Evolutionary conservation across 257 asterid species (phyloP).

Genomic region (Solanum phureja): DNA sequence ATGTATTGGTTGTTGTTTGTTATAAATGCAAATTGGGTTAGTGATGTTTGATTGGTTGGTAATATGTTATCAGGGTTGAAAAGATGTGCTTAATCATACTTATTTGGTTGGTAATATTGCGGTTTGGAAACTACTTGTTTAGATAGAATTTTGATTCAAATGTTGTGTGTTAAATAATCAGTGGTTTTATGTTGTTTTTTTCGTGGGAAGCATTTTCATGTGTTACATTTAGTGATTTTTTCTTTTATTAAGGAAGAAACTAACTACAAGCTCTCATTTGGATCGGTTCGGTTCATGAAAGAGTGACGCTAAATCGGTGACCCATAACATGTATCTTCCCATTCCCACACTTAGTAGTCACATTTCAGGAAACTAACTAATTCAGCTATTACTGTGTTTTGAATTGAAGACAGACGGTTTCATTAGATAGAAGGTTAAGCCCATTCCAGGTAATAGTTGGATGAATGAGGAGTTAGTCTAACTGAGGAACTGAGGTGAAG

Average conservation of each 20-base stretch:
- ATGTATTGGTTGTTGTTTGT: background rate
- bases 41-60: background rate
- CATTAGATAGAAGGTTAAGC: background rate
- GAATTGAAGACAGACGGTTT: background rate
- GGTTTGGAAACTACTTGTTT: background rate
- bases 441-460: background rate
- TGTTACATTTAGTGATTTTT: background rate
- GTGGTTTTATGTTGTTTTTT: background rate
- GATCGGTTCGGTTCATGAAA: background rate
- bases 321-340: background rate
- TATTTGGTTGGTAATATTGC: background rate
- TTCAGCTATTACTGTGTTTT: background rate
- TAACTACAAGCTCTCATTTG: background rate
- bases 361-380: background rate
- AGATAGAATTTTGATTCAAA: background rate
- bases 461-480: background rate
- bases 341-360: background rate
- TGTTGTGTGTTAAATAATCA: background rate
- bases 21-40: background rate
- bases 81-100: background rate
- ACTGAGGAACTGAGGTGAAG: background rate
- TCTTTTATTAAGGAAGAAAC: background rate
- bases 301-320: background rate
- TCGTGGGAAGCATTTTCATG: background rate
- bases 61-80: background rate